Percentiles rank a stretch among this genome's conserved stretches.
phyloP scores from a whole-genome alignment of 192 early-diverging fungal species.

The Coemansia aciculifera region DNA sequence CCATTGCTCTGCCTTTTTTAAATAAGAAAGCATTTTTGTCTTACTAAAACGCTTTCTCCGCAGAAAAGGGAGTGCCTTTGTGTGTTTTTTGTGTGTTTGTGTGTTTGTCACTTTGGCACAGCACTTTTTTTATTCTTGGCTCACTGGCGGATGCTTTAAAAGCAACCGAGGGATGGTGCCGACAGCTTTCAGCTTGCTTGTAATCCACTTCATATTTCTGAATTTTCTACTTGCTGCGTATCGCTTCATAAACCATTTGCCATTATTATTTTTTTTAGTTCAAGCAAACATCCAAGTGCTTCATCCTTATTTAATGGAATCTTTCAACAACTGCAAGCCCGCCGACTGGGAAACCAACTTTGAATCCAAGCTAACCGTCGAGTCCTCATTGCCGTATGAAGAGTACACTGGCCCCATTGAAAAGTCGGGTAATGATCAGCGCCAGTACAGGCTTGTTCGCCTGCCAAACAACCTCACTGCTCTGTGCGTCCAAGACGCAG shows the following conservation, averaged over 20 bases:
- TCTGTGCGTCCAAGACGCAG: conserved; percentile 59
- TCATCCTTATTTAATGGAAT: neutral
- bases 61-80: neutral
- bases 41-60: neutral
- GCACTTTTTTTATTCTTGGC: neutral
- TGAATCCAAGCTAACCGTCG: conserved; percentile 2
- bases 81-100: too few species aligned
- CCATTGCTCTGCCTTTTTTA: neutral
- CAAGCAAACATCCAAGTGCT: neutral
- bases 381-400: conserved; percentile 21
- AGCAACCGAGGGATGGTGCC: neutral
- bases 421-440: conserved; percentile 57
- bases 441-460: conserved; percentile 59
- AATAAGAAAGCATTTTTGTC: neutral
- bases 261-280: neutral
- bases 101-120: neutral
- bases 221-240: neutral
- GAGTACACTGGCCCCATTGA: conserved; percentile 36
- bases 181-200: neutral
- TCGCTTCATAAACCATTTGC: neutral
- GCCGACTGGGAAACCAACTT: conserved; percentile 9
- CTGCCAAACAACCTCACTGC: conserved; percentile 63
- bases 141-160: neutral
- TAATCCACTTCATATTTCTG: neutral
- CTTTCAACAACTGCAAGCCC: neutral